These are phyloP conservation scores for Aspergillus kassunensis DNA, from an alignment of 495 filamentous ascomycete species.

Conservation along the genomic window DNA sequence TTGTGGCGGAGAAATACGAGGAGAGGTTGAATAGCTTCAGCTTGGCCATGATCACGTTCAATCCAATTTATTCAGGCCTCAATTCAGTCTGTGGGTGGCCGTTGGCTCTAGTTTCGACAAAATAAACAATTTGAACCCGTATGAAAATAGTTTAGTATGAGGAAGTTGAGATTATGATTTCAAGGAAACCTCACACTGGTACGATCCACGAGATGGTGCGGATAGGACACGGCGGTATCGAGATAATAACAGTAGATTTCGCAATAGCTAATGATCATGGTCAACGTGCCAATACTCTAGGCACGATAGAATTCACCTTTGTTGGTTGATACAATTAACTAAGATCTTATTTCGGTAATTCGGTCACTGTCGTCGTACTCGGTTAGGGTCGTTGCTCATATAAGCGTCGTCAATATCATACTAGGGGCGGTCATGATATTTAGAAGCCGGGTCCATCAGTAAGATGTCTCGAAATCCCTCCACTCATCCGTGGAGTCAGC, in stretches of 20 bases:
- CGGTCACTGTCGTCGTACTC: neutral
- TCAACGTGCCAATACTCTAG: too few species aligned
- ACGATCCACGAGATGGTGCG: too few species aligned
- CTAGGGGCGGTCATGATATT: neutral
- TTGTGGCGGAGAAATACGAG: neutral
- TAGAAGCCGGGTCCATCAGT: neutral
- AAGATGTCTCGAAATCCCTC: neutral
- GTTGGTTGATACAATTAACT: neutral
- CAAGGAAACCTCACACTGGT: too few species aligned
- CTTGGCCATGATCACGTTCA: conserved; percentile 17
- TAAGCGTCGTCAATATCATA: neutral
- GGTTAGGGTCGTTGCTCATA: neutral
- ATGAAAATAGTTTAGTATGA: too few species aligned
- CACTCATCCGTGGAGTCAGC: neutral
- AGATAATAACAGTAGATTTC: too few species aligned
- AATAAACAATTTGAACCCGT: too few species aligned
- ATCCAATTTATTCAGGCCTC: conserved; percentile 7
- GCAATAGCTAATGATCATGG: too few species aligned
- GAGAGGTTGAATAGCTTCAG: conserved; percentile 3
- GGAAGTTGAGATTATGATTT: neutral
- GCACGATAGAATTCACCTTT: neutral
- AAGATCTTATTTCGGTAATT: neutral
- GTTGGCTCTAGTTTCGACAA: too few species aligned
- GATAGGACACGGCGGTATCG: too few species aligned
- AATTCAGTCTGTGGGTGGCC: conserved; percentile 22